Evolutionary conservation across 495 filamentous ascomycete genomes (phyloP).

Genomic region (Penicillium diatomitis): DNA sequence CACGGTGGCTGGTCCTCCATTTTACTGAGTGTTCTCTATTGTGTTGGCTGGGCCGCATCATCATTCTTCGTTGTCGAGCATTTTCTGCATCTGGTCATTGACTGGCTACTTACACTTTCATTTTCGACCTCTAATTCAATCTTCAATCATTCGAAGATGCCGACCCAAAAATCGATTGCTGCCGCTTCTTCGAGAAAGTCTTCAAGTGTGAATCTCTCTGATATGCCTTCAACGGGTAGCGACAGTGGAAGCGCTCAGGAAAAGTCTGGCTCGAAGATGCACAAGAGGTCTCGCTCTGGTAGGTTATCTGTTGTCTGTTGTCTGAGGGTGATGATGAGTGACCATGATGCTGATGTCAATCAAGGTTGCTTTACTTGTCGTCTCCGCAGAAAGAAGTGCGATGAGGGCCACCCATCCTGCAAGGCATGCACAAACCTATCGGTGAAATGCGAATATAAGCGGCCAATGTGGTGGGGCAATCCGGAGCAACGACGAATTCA

Average conservation of each 20-base stretch:
- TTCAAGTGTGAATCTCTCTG: neutral
- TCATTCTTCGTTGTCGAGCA: neutral
- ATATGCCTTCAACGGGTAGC: neutral
- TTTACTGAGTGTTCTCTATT: conserved; percentile 8
- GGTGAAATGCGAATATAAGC: conserved; percentile 87
- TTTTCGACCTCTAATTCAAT: neutral
- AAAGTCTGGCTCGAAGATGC: conserved; percentile 64
- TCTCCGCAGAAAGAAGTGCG: conserved; percentile 93
- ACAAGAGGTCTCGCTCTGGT: conserved; percentile 92
- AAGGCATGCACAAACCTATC: conserved; percentile 81
- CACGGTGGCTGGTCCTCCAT: conserved; percentile 7
- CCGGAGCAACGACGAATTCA: conserved; percentile 73
- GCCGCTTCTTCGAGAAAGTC: neutral
- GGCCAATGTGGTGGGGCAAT: conserved; percentile 95
- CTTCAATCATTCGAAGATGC: conserved; percentile 1
- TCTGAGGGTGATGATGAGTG: too few relatives aligned
- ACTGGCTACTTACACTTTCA: too few relatives aligned
- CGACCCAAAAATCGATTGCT: neutral
- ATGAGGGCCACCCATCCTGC: conserved; percentile 81
- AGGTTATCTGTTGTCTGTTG: too few relatives aligned
- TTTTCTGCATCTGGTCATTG: neutral
- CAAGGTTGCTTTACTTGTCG: conserved; percentile 97
- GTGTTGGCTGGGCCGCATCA: conserved; percentile 1
- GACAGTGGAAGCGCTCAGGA: neutral
- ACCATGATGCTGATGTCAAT: too few relatives aligned